Base-by-base conservation (phyloP, 768 basidiomycete genomes). In the Boletus insuetus region DNA sequence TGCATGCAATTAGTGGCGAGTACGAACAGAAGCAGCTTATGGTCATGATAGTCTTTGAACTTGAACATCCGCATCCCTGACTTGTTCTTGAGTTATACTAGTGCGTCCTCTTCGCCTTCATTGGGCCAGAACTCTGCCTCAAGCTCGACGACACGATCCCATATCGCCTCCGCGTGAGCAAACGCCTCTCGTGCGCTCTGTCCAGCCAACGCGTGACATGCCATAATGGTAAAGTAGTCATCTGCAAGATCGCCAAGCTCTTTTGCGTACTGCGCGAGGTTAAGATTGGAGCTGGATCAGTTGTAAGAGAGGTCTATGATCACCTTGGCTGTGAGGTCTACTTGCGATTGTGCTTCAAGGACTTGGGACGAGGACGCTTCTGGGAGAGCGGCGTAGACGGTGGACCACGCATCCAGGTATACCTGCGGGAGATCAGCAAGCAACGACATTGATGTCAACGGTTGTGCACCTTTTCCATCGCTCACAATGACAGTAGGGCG, bases 401-500 rank as follows among this genome's bases (percentile, higher is more conserved):
- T 71, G 1, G 76, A 74, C 89, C 89, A 90, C 4, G 86, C 81
- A 47, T 85, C 82, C 29, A 88, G 73, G 64, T 90, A 89, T 24
- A 86, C 76, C 89, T 90, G 45, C 5, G 20, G 22, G 39, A 8
- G 8, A 40, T 51, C 19, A 50, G 43, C 20, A 13, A 26, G 22
- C 32, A 24, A 35, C 6, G 8, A 32, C 1, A 5, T 1, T 10
- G 31, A 12, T 17, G 19, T 4, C 13, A 20, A 16, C 3, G 32
- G 8, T 6, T 6, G 54, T 69, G 20, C 41, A 87, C 87, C 73
- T 81, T 78, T 66, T 90, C 89, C 87, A 89, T 90, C 0, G 85
- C 85, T 87, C 87, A 90, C 14, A 91, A 70, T 56, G 90, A 84
- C 1, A 90, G 73, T 19, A 91, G 69, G 0, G 84, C 85, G 40